A percentile compares a stretch with the other conserved stretches of the same genome.
phyloP scores from a whole-genome alignment of 805 yeast species.

The Clavispora asparagi region DNA sequence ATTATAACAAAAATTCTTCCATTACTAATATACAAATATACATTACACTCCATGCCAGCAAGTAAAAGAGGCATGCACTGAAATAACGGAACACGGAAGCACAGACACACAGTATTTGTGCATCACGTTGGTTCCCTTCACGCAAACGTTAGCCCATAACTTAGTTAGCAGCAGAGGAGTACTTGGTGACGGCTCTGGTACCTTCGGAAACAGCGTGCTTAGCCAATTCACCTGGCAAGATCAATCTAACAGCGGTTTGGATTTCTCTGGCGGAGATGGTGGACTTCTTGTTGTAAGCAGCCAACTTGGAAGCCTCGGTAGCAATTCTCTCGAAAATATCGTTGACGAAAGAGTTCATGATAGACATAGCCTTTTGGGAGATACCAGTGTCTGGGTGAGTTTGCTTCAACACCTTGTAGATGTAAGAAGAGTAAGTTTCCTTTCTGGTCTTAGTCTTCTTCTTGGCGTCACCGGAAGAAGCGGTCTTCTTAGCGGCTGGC shows the following conservation, averaged over 20 bases:
- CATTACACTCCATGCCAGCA: conserved; percentile 15
- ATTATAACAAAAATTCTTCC: conserved; percentile 9
- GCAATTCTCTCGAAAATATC: conserved; percentile 36
- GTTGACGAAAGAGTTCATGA: conserved; percentile 35
- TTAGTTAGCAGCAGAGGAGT: conserved; percentile 34
- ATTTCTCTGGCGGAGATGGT: conserved; percentile 36
- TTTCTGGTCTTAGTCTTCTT: conserved; percentile 35
- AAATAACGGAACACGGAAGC: conserved; percentile 9
- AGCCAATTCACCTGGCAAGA: conserved; percentile 37
- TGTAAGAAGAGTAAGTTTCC: conserved; percentile 35
- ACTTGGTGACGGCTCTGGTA: conserved; percentile 37
- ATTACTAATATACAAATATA: conserved; percentile 20
- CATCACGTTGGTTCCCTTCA: not conserved
- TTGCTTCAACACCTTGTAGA: conserved; percentile 36
- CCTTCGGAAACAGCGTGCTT: conserved; percentile 38
- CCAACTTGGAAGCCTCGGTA: conserved; percentile 34
- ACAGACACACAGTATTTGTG: conserved; percentile 15
- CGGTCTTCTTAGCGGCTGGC: conserved; percentile 35
- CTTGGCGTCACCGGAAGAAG: conserved; percentile 26
- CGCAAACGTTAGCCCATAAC: conserved; percentile 8
- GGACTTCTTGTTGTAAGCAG: conserved; percentile 37
- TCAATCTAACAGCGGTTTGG: conserved; percentile 35
- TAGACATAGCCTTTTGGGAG: conserved; percentile 36
- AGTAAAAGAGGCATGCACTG: conserved; percentile 13
- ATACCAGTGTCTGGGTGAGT: conserved; percentile 37